Evolutionary conservation across 179 eudicot genomes (phyloP).

Genomic region (Silene coronaria): DNA sequence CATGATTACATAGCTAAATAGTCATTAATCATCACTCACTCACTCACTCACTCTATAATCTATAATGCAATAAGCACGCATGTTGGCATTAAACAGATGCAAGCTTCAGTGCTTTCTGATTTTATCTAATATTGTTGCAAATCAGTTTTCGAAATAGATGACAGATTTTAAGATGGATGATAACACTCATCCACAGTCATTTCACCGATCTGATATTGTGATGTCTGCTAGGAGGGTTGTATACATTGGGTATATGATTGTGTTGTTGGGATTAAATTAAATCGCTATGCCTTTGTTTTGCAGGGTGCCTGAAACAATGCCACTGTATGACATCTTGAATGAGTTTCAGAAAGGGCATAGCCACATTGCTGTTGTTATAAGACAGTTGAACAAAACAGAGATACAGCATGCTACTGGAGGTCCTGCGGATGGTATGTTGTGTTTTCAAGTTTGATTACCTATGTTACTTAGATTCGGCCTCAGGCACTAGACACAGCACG

Average conservation of each 20-base stretch:
- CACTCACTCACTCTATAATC: no score
- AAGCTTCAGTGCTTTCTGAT: not conserved
- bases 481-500: no score
- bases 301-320: constrained; percentile 80
- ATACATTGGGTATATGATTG: not conserved
- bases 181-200: not conserved
- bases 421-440: constrained; percentile 38
- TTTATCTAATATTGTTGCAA: not conserved
- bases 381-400: constrained; percentile 40
- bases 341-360: constrained; percentile 99
- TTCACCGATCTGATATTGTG: not conserved
- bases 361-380: constrained; percentile 95
- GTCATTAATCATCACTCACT: no score
- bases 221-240: not conserved
- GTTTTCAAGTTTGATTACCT: not conserved
- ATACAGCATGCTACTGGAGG: constrained; percentile 28
- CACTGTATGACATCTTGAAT: constrained; percentile 88
- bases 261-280: not conserved
- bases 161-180: not conserved
- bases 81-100: no score
- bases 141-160: not conserved
- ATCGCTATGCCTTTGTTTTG: not conserved
- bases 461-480: not conserved
- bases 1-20: no score
- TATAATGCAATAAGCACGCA: no score